These are phyloP conservation scores for Limonium bicolor DNA, from an alignment of 148 eudicot genomes.

Conservation along the genomic window DNA sequence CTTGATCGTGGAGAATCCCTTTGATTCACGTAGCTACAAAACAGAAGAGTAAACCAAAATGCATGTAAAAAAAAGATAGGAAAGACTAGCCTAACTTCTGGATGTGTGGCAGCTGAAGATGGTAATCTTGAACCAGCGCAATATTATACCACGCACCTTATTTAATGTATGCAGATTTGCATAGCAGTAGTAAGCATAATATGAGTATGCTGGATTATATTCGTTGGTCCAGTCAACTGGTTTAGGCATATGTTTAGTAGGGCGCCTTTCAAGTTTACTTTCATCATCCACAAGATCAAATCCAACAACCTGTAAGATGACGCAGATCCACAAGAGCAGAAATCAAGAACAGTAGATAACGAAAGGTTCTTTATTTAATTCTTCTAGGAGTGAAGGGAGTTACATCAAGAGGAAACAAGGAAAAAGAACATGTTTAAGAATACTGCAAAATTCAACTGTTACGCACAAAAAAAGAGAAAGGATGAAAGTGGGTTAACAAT, in stretches of 20 bases:
- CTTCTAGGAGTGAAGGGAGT: no score
- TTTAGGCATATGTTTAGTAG: conserved; percentile 98
- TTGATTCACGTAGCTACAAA: conserved; percentile 93
- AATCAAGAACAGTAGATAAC: no score
- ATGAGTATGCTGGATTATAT: conserved; percentile 92
- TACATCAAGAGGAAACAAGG: no score
- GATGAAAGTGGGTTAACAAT: neutral
- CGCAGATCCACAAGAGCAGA: neutral
- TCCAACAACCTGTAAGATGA: conserved; percentile 63
- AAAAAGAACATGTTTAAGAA: no score
- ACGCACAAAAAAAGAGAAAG: neutral
- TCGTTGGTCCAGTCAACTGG: conserved; percentile 93
- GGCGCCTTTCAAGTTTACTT: conserved; percentile 97
- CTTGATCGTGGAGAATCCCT: conserved; percentile 93
- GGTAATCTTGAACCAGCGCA: no score
- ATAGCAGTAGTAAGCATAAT: conserved; percentile 88
- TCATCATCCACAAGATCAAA: conserved; percentile 98
- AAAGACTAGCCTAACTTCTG: no score
- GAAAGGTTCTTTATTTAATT: no score
- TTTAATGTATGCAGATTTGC: conserved; percentile 96
- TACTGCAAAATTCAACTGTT: no score
- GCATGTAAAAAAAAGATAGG: no score
- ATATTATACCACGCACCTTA: no score
- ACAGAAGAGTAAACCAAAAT: no score
- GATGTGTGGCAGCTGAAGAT: no score